Conservation (phyloP, 1,284 basidiomycete genomes). For the Rhodotorula sp. region DNA sequence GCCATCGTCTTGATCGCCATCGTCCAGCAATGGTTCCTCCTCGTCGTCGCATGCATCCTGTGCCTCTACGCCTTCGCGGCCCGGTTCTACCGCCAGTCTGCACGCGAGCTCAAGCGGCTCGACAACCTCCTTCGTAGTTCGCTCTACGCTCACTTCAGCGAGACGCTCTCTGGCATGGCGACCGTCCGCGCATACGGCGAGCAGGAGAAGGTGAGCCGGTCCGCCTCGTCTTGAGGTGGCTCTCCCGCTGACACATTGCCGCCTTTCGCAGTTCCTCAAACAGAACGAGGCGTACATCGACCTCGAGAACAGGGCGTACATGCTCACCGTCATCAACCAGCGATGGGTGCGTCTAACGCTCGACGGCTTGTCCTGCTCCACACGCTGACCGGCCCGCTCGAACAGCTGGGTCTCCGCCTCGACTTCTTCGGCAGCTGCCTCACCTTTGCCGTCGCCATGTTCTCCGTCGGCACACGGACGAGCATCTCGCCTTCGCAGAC, state of each 20-base stretch:
- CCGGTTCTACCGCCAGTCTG: slow-evolving; percentile 69
- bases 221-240: not conserved
- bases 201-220: slow-evolving; percentile 39
- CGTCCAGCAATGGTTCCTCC: slow-evolving; percentile 69
- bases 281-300: slow-evolving; percentile 79
- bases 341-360: slow-evolving; percentile 58
- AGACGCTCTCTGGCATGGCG: slow-evolving; percentile 77
- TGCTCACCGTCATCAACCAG: slow-evolving; percentile 75
- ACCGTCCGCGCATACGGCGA: slow-evolving; percentile 77
- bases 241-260: no score
- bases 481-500: slow-evolving; percentile 70
- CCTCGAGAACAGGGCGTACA: slow-evolving; percentile 85
- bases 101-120: slow-evolving; percentile 80
- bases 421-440: slow-evolving; percentile 77
- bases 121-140: slow-evolving; percentile 67
- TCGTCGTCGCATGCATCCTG: slow-evolving; percentile 58
- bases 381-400: slow-evolving; percentile 55
- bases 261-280: slow-evolving; percentile 58
- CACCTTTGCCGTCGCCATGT: slow-evolving; percentile 71
- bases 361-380: slow-evolving; percentile 49
- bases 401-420: slow-evolving; percentile 84
- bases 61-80: slow-evolving; percentile 56
- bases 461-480: slow-evolving; percentile 63
- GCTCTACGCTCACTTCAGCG: slow-evolving; percentile 83
- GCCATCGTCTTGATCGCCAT: slow-evolving; percentile 62